Percentiles rank a stretch among this genome's conserved stretches.
These are phyloP conservation scores for Neocucurbitaria cava DNA, from an alignment of 2,329 filamentous ascomycete genomes.

Conservation along the genomic window DNA sequence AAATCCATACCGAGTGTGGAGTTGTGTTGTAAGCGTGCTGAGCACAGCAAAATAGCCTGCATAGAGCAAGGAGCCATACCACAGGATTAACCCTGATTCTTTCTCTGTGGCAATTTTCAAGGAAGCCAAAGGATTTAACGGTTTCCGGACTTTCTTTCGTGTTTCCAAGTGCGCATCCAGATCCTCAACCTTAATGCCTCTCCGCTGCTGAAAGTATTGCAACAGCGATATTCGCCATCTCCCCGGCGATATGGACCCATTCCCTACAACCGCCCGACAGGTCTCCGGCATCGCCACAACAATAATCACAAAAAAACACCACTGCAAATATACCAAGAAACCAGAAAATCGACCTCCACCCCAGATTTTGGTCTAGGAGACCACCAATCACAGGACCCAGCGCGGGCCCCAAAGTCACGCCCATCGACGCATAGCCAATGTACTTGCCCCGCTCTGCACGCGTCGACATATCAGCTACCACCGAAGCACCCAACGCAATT, in stretches of 20 bases:
- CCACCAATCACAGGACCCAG: conserved; percentile 61
- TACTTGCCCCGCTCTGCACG: conserved; percentile 51
- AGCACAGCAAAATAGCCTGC: not conserved
- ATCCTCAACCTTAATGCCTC: too few species aligned
- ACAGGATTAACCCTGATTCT: not conserved
- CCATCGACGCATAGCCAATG: conserved; percentile 52
- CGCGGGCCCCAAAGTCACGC: conserved; percentile 47
- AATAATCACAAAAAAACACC: conserved; percentile 40
- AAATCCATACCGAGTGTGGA: not conserved
- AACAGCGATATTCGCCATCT: not conserved
- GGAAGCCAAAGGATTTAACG: not conserved
- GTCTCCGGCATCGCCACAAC: conserved; percentile 15
- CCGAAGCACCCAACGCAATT: conserved; percentile 52
- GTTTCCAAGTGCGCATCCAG: too few species aligned
- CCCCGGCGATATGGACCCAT: not conserved
- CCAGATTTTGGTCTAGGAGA: conserved; percentile 54
- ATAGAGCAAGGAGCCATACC: not conserved
- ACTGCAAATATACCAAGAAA: conserved; percentile 58
- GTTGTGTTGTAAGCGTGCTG: not conserved
- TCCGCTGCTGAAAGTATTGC: not conserved
- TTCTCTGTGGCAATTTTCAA: not conserved
- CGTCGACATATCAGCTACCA: conserved; percentile 54
- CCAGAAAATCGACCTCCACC: conserved; percentile 63
- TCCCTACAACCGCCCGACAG: not conserved
- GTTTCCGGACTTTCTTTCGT: too few species aligned